A percentile compares a stretch with the other conserved stretches of the same genome.
phyloP scores from a whole-genome alignment of 208 protist species.

The Blechomonas ayalai region DNA sequence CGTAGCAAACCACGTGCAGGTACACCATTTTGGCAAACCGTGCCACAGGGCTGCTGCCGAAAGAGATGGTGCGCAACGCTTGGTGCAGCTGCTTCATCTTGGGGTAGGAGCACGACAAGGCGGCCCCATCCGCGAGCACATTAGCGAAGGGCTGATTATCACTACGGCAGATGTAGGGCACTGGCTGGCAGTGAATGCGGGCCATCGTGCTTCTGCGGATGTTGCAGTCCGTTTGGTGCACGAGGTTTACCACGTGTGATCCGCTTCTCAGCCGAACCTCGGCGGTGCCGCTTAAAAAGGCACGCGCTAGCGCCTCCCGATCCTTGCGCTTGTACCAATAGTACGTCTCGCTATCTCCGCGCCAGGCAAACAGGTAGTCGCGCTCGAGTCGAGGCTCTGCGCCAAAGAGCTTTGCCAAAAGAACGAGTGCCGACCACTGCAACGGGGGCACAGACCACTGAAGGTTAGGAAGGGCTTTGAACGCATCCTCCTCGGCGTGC shows the following conservation, averaged over 20 bases:
- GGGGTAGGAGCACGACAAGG: too few relatives aligned
- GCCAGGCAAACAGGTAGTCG: conserved; percentile 74
- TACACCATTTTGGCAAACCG: conserved; percentile 42
- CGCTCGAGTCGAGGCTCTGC: conserved; percentile 16
- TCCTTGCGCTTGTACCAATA: conserved; percentile 33
- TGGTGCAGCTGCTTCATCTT: conserved; percentile 4
- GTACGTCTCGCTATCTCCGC: conserved; percentile 51
- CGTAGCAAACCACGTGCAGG: conserved; percentile 45
- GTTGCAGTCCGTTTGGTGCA: conserved; percentile 37
- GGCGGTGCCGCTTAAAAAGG: conserved; percentile 28
- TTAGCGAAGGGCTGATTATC: conserved; percentile 4
- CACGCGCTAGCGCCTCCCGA: conserved; percentile 29
- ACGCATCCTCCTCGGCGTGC: conserved; percentile 19
- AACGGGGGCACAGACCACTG: conserved; percentile 65
- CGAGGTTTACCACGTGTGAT: conserved; percentile 30
- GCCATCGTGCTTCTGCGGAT: conserved; percentile 13
- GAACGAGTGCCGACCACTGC: conserved; percentile 51
- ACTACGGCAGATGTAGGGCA: conserved; percentile 27
- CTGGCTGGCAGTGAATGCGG: conserved; percentile 66
- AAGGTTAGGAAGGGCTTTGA: conserved; percentile 43
- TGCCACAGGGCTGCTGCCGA: conserved; percentile 35
- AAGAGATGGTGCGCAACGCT: conserved; percentile 29
- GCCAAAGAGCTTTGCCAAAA: conserved; percentile 48
- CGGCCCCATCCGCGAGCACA: too few relatives aligned
- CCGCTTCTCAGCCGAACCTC: conserved; percentile 16